Conservation (phyloP, 2,329 filamentous ascomycete genomes). For the Pseudogymnoascus sp. region DNA sequence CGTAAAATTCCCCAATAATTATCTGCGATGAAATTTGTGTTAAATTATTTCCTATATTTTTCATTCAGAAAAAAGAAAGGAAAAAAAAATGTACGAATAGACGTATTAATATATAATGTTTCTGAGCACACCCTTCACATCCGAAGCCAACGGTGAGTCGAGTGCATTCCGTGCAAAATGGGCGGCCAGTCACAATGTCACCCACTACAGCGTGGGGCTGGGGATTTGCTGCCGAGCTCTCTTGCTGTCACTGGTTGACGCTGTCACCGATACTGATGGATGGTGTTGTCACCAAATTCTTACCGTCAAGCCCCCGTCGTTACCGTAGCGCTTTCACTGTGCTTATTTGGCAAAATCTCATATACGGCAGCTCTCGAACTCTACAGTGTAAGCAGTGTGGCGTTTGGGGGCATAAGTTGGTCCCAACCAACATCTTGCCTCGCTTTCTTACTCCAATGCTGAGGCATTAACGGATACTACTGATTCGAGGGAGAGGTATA, state of each 20-base stretch:
- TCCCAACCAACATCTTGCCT: not conserved
- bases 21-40: not conserved
- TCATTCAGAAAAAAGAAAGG: too few relatives aligned
- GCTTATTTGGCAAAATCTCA: not conserved
- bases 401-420: not conserved
- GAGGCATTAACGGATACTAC: not conserved
- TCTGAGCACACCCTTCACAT: too few relatives aligned
- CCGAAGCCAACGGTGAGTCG: too few relatives aligned
- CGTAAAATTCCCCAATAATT: not conserved
- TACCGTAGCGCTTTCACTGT: not conserved
- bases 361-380: not conserved
- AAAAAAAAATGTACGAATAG: too few relatives aligned
- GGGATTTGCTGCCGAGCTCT: not conserved
- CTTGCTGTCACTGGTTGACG: not conserved
- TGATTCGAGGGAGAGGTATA: not conserved
- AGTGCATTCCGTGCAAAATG: too few relatives aligned
- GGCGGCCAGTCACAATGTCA: too few relatives aligned
- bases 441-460: not conserved
- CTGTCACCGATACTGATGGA: not conserved
- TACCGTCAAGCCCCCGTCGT: not conserved
- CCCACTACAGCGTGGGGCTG: too few relatives aligned
- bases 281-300: not conserved
- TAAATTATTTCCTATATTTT: not conserved
- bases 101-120: too few relatives aligned
- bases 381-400: too few relatives aligned